Conservation (phyloP, 202 grass and related monocot genomes). For the Dendrocalamus latiflorus region DNA sequence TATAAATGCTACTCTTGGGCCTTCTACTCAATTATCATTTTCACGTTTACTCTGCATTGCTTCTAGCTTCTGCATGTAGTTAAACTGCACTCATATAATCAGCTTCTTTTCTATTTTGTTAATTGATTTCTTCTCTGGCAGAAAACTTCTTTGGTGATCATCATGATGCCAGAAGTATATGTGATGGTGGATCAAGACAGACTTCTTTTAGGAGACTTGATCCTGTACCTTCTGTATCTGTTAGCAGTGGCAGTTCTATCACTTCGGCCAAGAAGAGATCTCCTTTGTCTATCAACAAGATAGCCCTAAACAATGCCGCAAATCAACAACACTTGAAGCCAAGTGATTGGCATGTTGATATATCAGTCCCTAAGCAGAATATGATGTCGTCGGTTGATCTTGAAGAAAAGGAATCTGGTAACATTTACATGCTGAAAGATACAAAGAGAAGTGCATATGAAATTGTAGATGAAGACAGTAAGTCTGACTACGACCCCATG, state of each 20-base stretch:
- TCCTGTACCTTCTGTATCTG: slow-evolving; percentile 49
- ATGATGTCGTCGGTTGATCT: slow-evolving; percentile 25
- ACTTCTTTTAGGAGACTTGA: slow-evolving; percentile 67
- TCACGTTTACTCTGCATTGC: neutral
- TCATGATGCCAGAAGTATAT: slow-evolving; percentile 59
- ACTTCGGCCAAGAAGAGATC: slow-evolving; percentile 63
- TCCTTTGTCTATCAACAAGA: slow-evolving; percentile 71
- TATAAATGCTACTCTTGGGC: neutral
- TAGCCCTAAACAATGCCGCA: slow-evolving; percentile 39
- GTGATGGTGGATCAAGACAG: slow-evolving; percentile 67
- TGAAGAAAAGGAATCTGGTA: slow-evolving; percentile 36
- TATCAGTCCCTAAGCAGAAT: slow-evolving; percentile 77
- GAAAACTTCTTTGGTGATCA: slow-evolving; percentile 78
- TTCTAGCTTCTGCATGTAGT: neutral
- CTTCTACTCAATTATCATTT: neutral
- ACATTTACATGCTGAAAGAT: slow-evolving; percentile 29
- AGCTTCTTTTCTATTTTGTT: neutral
- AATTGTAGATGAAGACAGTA: slow-evolving; percentile 38
- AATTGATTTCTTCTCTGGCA: slow-evolving; percentile 32
- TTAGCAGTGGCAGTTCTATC: slow-evolving; percentile 54
- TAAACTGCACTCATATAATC: neutral
- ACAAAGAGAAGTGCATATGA: slow-evolving; percentile 42
- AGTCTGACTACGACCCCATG: slow-evolving; percentile 42
- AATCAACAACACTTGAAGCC: slow-evolving; percentile 47
- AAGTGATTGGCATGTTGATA: slow-evolving; percentile 79